Percentiles rank a stretch among this genome's conserved stretches.
These are phyloP conservation scores for Amanita pallidorosea DNA, from an alignment of 768 basidiomycete species.

Conservation along the genomic window DNA sequence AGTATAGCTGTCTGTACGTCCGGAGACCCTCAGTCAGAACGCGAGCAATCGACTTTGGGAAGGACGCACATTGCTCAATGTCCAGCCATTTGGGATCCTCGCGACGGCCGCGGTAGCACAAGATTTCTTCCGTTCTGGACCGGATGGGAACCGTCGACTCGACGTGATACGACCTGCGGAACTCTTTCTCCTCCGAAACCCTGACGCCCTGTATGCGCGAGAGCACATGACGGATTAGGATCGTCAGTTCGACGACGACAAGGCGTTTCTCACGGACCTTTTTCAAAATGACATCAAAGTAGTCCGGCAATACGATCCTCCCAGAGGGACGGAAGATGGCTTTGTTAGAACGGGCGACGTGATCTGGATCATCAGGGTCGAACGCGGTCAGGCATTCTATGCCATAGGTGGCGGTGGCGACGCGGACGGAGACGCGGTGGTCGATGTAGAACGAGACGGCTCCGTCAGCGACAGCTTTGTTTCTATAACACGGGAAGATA, in stretches of 20 bases:
- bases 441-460: conserved; percentile 32
- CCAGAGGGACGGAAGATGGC: conserved; percentile 27
- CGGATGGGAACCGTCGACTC: conserved; percentile 14
- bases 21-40: too few species aligned
- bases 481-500: not conserved
- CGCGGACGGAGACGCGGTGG: conserved; percentile 35
- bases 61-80: conserved; percentile 15
- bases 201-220: conserved; percentile 26
- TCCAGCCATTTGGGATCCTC: conserved; percentile 19
- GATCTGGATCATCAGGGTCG: conserved; percentile 26
- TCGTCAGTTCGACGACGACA: not conserved
- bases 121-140: conserved; percentile 11
- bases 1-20: conserved; percentile 15
- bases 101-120: conserved; percentile 17
- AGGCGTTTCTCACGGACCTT: conserved; percentile 17
- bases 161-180: conserved; percentile 24
- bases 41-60: not conserved
- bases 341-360: conserved; percentile 20
- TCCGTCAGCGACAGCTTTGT: conserved; percentile 38
- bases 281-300: conserved; percentile 31
- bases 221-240: not conserved
- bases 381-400: conserved; percentile 1
- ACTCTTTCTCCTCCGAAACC: conserved; percentile 34
- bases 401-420: conserved; percentile 39
- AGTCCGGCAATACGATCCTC: conserved; percentile 24